These are phyloP conservation scores for Coccinonectria pachysandricola DNA, from an alignment of 2,329 filamentous ascomycete genomes.

Conservation along the genomic window DNA sequence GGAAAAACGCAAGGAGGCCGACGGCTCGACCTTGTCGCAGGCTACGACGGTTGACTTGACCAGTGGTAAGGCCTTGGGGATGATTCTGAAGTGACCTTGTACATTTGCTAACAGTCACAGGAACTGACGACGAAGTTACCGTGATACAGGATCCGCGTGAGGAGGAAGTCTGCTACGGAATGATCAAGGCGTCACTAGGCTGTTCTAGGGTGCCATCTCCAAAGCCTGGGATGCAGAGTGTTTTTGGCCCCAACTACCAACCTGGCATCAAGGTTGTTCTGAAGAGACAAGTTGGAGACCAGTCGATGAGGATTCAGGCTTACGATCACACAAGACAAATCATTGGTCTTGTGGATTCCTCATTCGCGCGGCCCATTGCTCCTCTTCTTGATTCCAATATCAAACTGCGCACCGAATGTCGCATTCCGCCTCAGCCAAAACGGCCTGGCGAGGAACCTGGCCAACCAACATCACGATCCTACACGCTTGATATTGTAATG, in stretches of 20 bases:
- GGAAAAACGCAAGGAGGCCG: constrained; percentile 41
- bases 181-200: constrained; percentile 58
- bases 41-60: constrained; percentile 49
- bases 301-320: constrained; percentile 55
- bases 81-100: too few relatives aligned
- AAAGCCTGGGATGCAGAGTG: constrained; percentile 49
- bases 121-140: constrained; percentile 46
- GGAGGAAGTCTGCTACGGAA: constrained; percentile 73
- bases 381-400: constrained; percentile 60
- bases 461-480: constrained; percentile 46
- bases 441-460: constrained; percentile 54
- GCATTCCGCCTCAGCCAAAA: constrained; percentile 58
- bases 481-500: constrained; percentile 61
- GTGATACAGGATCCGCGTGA: constrained; percentile 49
- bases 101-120: constrained; percentile 5
- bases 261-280: constrained; percentile 66
- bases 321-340: constrained; percentile 60
- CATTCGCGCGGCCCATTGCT: constrained; percentile 55
- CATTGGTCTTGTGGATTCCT: constrained; percentile 67
- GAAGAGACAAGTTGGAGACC: constrained; percentile 45
- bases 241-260: constrained; percentile 52
- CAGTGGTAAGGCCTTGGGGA: constrained; percentile 33
- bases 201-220: constrained; percentile 59
- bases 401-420: constrained; percentile 60
- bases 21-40: constrained; percentile 15